Evolutionary conservation across 345 rosid species (phyloP), one percentile per base, ranked within the genome.

Genomic region (Sisymbrium altissimum): DNA sequence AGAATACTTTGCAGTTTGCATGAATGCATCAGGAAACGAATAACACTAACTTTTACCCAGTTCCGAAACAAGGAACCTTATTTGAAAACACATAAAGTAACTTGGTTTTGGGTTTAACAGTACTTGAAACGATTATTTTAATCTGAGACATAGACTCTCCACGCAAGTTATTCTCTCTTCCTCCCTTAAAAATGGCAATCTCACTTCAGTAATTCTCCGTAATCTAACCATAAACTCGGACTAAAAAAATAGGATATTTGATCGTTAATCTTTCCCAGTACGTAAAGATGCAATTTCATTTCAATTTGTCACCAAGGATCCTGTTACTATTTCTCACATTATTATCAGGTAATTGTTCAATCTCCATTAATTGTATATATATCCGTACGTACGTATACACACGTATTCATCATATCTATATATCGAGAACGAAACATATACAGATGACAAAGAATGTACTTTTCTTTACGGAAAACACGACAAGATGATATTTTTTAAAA

Each of bases 341-440:
- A 36, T 86, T 78, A 4, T 71, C 85, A 71, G 94, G 92, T 86
- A 82, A 66, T 18, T 1, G 25, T 23, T 23, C 25, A 44, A 33
- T 33, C 1, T 32, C 35, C 3, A 3, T 23, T 23, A 23, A 23
- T 23, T 23, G 3, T 23, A 23, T 23, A 23, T 23, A 23, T 23
- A 23, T 23, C 25, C 25, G n/a, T n/a, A n/a, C n/a, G n/a, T n/a
- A n/a, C n/a, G n/a, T n/a, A n/a, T n/a, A n/a, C n/a, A n/a, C n/a
- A n/a, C n/a, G n/a, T n/a, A n/a, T n/a, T n/a, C n/a, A n/a, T n/a
- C n/a, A n/a, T n/a, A n/a, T n/a, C n/a, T n/a, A 23, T 23, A 23
- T 23, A 23, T 23, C 25, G 25, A 23, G 25, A 23, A 23, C 25
- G 25, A 23, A 23, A 23, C 25, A 23, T 23, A 23, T 23, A 23